These are phyloP conservation scores for Tricholoma terreum DNA, from an alignment of 768 basidiomycete genomes.

Conservation along the genomic window DNA sequence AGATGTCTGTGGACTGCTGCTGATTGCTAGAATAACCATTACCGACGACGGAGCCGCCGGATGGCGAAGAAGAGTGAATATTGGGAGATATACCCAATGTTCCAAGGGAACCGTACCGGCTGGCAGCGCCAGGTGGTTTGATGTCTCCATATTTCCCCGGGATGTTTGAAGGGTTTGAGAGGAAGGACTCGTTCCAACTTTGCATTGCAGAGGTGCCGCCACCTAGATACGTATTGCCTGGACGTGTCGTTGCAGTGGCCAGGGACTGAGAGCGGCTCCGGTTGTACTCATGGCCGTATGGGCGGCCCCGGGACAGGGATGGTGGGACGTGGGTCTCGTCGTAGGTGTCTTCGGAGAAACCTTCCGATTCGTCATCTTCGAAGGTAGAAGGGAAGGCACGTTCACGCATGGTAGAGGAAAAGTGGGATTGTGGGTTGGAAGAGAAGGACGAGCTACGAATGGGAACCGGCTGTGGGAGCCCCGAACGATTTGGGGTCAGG, in stretches of 20 bases:
- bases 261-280: constrained; percentile 78
- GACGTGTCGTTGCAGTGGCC: constrained; percentile 54
- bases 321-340: constrained; percentile 53
- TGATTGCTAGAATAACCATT: constrained; percentile 43
- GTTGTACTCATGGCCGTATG: constrained; percentile 58
- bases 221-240: constrained; percentile 44
- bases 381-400: constrained; percentile 70
- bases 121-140: constrained; percentile 52
- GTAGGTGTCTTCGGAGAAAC: constrained; percentile 52
- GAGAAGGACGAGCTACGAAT: constrained; percentile 71
- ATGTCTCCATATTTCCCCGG: constrained; percentile 58
- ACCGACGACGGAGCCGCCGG: constrained; percentile 37
- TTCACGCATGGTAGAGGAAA: constrained; percentile 65
- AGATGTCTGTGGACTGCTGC: constrained; percentile 46
- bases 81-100: constrained; percentile 54
- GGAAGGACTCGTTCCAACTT: constrained; percentile 59
- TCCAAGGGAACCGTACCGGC: constrained; percentile 65
- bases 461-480: constrained; percentile 52
- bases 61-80: constrained; percentile 47
- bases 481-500: constrained; percentile 41
- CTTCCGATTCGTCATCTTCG: constrained; percentile 78
- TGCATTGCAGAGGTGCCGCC: constrained; percentile 39
- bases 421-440: constrained; percentile 49
- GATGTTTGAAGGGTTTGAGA: constrained; percentile 59
- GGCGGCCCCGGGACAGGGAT: constrained; percentile 52